Base-by-base conservation (phyloP, 345 rosid genomes). In the Linum lewisii region DNA sequence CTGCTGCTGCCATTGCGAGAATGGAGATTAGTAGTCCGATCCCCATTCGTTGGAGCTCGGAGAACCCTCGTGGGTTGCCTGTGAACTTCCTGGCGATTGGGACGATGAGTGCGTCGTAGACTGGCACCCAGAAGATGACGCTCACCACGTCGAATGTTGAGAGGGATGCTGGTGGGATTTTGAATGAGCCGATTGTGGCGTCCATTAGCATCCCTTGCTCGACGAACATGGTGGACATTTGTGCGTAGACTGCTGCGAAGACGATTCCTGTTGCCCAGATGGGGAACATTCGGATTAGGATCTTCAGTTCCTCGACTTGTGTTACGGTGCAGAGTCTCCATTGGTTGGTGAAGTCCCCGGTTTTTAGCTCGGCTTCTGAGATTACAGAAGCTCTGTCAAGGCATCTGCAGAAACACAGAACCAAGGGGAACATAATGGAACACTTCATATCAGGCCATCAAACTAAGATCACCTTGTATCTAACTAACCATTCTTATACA, bases 271-370 rank as follows among this genome's bases (percentile, higher is more conserved):
- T 69, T 6, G 77, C 73, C 77, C 79, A 69, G 15, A 75, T 32
- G 0, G 82, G 82, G 37, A 75, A 77, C 64, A 78, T 52, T 5
- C 82, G 71, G 21, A 70, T 58, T 45, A 75, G 67, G 0, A 79
- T 54, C 53, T 78, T 78, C 15, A 78, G 69, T 61, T 78, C 79
- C 70, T 78, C 82, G 7, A 78, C 79, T 60, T 75, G 82, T 11
- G 77, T 78, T 19, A 78, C 72, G 0, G 79, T 78, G 65, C 79
- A 72, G 57, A 75, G 67, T 61, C 67, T 75, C 77, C 82, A 78
- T 15, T 69, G 57, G 44, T 72, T 24, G 37, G 58, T 29, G 1
- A 63, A 24, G 2, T 60, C 73, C 54, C 23, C 25, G 22, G 69
- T 67, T 19, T 59, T 10, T 16, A 49, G 16, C 47, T 78, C 75